Base-by-base conservation (phyloP, 2,329 filamentous ascomycete species). In the Anthostomella pinea region DNA sequence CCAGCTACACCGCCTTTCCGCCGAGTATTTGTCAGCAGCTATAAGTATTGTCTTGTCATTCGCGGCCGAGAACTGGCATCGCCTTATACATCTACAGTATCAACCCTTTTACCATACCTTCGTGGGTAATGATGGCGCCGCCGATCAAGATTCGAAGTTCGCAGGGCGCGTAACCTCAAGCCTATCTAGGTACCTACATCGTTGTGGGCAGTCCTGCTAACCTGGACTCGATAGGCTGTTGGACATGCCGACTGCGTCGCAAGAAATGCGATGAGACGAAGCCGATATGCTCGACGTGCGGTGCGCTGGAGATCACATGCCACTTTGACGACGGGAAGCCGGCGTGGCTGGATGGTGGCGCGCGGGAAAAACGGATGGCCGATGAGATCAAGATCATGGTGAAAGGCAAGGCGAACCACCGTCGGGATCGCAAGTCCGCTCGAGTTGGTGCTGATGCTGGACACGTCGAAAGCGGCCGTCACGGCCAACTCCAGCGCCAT, bases 341-440 rank as follows among this genome's bases (percentile, higher is more conserved):
- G 44, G 60, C 60, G 25, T 64, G 60, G 60, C 60, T 64, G 58
- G 62, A 65, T 31, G 56, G 53, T 4, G 60, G 59, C 6, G 36
- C 22, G 14, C 48, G 41, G 10, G 60, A 66, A 41, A 52, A 57
- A 35, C 49, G 60, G 45, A 68, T 64, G 60, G 57, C 59, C n/a
- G 46, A 52, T 17, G 41, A 47, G 26, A 30, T 81, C 45, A 81
- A 80, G 57, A 57, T 58, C n/a, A 69, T 79, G 56, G 70, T 81
- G 43, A 80, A 78, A 59, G 63, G 68, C 34, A 70, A 69, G 44
- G 72, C 74, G 18, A 63, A 60, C 45, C 67, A 66, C 51, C 68
- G 75, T 3, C 62, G 73, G 28, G 72, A 77, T 36, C 52, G 54
- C 43, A 72, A 68, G 45, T 72, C 72, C 38, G 60, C 72, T 34